Conservation (phyloP, 2,329 filamentous ascomycete species). For the Colletotrichum sidae region DNA sequence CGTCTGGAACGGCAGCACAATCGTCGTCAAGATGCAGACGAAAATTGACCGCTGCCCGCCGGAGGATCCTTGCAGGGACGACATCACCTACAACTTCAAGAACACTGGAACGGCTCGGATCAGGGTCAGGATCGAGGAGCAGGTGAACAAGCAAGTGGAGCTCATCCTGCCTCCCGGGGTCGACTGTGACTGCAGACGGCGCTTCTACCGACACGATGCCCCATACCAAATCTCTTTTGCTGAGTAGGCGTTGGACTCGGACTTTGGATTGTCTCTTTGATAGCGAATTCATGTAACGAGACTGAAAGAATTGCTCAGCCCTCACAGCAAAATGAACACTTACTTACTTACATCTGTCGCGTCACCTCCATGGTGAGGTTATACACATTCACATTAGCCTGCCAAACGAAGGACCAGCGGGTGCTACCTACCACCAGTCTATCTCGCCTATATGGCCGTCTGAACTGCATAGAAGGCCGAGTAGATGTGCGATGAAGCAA, state of each 20-base stretch:
- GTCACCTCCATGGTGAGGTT: too few relatives aligned
- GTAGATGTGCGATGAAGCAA: neutral
- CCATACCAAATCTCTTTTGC: slow-evolving; percentile 15
- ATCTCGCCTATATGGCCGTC: too few relatives aligned
- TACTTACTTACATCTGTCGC: too few relatives aligned
- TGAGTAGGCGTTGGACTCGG: neutral
- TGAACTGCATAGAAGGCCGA: too few relatives aligned
- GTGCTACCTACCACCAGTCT: too few relatives aligned
- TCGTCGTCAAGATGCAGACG: slow-evolving; percentile 14
- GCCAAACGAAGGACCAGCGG: too few relatives aligned
- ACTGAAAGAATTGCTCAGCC: too few relatives aligned
- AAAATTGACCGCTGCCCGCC: slow-evolving; percentile 3
- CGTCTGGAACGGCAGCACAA: neutral
- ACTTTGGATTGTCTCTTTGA: too few relatives aligned
- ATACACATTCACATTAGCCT: too few relatives aligned
- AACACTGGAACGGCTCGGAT: neutral
- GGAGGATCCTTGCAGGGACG: neutral
- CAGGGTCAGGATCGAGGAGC: neutral
- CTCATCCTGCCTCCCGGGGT: neutral
- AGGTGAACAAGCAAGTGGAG: neutral
- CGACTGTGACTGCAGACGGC: neutral
- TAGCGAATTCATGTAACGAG: too few relatives aligned
- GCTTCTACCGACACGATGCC: neutral
- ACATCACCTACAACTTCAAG: slow-evolving; percentile 14
- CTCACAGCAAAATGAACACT: too few relatives aligned